A percentile compares a stretch with the other conserved stretches of the same genome.
Conservation (phyloP, 345 rosid species). For the Eucalyptus albens region DNA sequence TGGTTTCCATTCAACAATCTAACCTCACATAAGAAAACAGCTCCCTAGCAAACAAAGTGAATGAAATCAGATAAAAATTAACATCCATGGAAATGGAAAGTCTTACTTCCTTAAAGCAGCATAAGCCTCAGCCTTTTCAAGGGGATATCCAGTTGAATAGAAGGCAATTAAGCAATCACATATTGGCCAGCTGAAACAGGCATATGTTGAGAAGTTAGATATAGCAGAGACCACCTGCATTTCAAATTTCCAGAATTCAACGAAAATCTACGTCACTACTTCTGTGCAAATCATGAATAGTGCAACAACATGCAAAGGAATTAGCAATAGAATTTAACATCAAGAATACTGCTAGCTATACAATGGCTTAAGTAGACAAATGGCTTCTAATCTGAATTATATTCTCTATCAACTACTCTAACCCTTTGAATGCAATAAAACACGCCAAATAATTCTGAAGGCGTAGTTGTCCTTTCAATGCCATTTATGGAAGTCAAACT, state of each 20-base stretch:
- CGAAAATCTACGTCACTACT: neutral
- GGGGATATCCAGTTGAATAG: slow-evolving; percentile 89
- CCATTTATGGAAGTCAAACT: neutral
- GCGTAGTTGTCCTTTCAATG: neutral
- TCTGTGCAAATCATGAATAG: neutral
- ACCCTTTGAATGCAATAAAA: neutral
- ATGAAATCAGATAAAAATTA: neutral
- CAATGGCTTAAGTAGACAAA: neutral
- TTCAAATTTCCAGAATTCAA: neutral
- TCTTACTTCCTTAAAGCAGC: slow-evolving; percentile 87
- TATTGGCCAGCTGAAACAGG: slow-evolving; percentile 80
- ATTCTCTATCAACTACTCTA: neutral
- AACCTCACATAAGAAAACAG: neutral
- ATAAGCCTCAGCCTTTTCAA: slow-evolving; percentile 70
- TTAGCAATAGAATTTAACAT: neutral
- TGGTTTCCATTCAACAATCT: neutral
- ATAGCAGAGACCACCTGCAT: neutral
- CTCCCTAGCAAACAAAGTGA: neutral
- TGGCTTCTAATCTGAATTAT: neutral
- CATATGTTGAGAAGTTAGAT: neutral
- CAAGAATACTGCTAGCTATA: neutral
- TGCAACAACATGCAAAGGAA: neutral
- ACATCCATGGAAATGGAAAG: neutral
- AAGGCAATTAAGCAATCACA: slow-evolving; percentile 98
- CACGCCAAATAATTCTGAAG: neutral